Evolutionary conservation across 495 filamentous ascomycete genomes (phyloP).

Genomic region (Acidiella bohemica): DNA sequence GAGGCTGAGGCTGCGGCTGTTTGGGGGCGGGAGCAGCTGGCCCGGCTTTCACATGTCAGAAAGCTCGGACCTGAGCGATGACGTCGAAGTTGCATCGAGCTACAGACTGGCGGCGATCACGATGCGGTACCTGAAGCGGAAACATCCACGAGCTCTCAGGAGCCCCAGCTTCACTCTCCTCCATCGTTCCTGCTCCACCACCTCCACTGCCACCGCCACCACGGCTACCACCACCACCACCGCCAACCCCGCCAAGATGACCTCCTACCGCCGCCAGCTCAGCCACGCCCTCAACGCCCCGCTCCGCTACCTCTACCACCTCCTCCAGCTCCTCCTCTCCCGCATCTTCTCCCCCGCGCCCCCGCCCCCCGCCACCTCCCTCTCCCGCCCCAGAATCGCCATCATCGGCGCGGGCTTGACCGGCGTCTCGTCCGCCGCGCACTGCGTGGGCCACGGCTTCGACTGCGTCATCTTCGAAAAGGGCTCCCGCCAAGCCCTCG

Average conservation of each 20-base stretch:
- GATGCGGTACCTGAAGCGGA: too few species aligned
- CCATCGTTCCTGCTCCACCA: too few species aligned
- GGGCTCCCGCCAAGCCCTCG: conserved; percentile 46
- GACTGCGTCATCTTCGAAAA: conserved; percentile 69
- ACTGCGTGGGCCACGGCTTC: conserved; percentile 79
- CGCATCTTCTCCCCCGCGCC: conserved; percentile 56
- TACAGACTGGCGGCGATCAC: too few species aligned
- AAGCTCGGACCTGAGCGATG: background rate
- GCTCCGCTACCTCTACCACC: conserved; percentile 48
- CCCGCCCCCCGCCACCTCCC: conserved; percentile 40
- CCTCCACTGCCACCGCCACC: too few species aligned
- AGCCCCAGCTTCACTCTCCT: too few species aligned
- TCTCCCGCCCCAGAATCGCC: conserved; percentile 55
- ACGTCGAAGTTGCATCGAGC: background rate
- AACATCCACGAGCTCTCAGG: too few species aligned
- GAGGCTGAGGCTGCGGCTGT: too few species aligned
- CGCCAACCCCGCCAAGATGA: background rate
- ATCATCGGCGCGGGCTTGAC: conserved; percentile 74
- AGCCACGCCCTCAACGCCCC: conserved; percentile 19
- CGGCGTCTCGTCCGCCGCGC: conserved; percentile 66
- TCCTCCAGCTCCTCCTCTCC: conserved; percentile 53
- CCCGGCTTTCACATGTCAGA: conserved; percentile 10
- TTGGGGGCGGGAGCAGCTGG: too few species aligned
- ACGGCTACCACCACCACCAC: too few species aligned
- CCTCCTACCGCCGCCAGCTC: background rate